Conservation (phyloP, 2,329 filamentous ascomycete genomes). For the Claviceps sp. region DNA sequence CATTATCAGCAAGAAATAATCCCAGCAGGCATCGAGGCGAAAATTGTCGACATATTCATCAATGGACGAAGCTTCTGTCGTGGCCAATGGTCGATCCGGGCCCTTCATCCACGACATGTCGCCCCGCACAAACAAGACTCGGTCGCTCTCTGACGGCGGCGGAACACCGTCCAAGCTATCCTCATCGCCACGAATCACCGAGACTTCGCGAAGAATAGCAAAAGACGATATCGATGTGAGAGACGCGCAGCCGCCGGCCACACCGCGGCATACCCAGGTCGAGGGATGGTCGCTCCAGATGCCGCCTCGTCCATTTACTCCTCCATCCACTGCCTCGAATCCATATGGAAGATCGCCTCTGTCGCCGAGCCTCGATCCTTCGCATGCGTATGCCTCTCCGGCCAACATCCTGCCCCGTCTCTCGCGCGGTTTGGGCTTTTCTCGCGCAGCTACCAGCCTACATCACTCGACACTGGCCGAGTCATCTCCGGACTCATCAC, state of each 20-base stretch:
- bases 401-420: conserved; percentile 78
- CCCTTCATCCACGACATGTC: conserved; percentile 16
- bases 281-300: conserved; percentile 40
- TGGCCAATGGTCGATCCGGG: conserved; percentile 14
- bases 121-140: conserved; percentile 33
- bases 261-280: conserved; percentile 56
- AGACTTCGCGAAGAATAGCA: conserved; percentile 40
- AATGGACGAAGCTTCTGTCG: conserved; percentile 20
- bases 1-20: not conserved
- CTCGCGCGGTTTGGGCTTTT: conserved; percentile 85
- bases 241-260: conserved; percentile 39
- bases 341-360: conserved; percentile 48
- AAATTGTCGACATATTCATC: conserved; percentile 2
- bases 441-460: conserved; percentile 80
- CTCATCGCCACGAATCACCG: conserved; percentile 43
- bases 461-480: conserved; percentile 93
- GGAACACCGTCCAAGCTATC: conserved; percentile 42
- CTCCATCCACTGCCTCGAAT: conserved; percentile 21
- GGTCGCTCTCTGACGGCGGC: conserved; percentile 53
- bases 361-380: conserved; percentile 75
- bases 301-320: conserved; percentile 22
- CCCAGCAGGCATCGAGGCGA: not conserved
- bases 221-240: conserved; percentile 54
- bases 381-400: conserved; percentile 74
- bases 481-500: conserved; percentile 80